Conservation (phyloP, 495 filamentous ascomycete genomes). For the Penicillium egyptiacum region DNA sequence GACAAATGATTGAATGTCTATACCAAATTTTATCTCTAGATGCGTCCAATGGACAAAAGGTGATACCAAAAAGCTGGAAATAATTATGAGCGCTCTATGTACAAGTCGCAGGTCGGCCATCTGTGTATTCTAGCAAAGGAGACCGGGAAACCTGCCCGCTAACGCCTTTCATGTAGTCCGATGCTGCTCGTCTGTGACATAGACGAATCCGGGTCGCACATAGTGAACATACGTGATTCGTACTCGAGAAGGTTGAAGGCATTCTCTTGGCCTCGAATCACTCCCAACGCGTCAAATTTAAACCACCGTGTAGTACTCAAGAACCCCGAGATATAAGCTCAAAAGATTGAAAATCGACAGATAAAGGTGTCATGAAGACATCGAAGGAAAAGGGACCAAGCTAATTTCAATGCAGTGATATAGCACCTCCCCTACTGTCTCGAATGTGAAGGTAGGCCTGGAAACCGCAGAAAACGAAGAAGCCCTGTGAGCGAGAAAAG, state of each 20-base stretch:
- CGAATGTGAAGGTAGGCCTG: slow-evolving; percentile 80
- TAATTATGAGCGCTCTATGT: slow-evolving; percentile 29
- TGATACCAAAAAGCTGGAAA: slow-evolving; percentile 14
- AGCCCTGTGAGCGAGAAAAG: slow-evolving; percentile 53
- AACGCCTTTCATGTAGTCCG: slow-evolving; percentile 18
- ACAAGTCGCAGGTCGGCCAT: slow-evolving; percentile 24
- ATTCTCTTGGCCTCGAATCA: slow-evolving; percentile 19
- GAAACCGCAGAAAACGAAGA: slow-evolving; percentile 85
- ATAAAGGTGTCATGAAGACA: slow-evolving; percentile 20
- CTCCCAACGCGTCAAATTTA: slow-evolving; percentile 13
- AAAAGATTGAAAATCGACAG: slow-evolving; percentile 22
- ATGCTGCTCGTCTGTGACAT: slow-evolving; percentile 3
- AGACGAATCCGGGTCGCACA: slow-evolving; percentile 9
- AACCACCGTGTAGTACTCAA: slow-evolving; percentile 14
- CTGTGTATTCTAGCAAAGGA: slow-evolving; percentile 16
- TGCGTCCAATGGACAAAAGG: slow-evolving; percentile 6
- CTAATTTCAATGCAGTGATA: slow-evolving; percentile 60
- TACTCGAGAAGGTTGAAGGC: background rate
- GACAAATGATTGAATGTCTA: slow-evolving; percentile 31
- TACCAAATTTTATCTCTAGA: slow-evolving; percentile 12
- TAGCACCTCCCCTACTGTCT: slow-evolving; percentile 75
- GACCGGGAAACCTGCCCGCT: slow-evolving; percentile 26
- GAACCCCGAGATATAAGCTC: slow-evolving; percentile 24
- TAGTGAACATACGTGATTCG: slow-evolving; percentile 1
- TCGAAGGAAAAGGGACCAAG: slow-evolving; percentile 17